Percentiles rank a stretch among this genome's conserved stretches.
phyloP scores from a whole-genome alignment of 768 basidiomycete genomes.

The Podaxis sp. region DNA sequence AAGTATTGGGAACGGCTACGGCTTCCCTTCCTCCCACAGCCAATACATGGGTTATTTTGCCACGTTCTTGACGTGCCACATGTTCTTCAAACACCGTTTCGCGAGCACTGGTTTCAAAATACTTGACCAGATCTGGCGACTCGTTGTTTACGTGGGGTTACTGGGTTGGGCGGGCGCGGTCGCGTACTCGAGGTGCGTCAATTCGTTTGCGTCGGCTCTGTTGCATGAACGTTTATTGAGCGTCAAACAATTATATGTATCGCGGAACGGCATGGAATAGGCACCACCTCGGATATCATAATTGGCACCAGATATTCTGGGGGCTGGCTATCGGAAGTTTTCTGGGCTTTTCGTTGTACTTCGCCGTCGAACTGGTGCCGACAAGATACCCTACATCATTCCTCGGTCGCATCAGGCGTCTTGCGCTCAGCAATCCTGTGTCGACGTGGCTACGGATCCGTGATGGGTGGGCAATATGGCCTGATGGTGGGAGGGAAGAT shows the following conservation, averaged over 20 bases:
- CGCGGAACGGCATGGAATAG: constrained; percentile 28
- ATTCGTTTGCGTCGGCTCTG: not conserved
- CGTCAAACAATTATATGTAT: not conserved
- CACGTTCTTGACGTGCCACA: constrained; percentile 69
- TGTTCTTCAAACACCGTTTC: constrained; percentile 68
- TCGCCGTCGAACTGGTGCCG: constrained; percentile 56
- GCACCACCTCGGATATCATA: constrained; percentile 71
- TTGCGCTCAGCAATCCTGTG: constrained; percentile 52
- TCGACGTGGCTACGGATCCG: constrained; percentile 65
- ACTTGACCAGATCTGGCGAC: constrained; percentile 50
- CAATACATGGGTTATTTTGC: constrained; percentile 90
- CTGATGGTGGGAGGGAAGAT: constrained; percentile 68
- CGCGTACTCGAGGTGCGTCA: constrained; percentile 70
- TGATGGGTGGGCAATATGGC: constrained; percentile 81
- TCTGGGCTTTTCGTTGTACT: constrained; percentile 53
- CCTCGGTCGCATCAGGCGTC: constrained; percentile 44
- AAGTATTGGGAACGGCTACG: constrained; percentile 67
- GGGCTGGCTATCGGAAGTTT: constrained; percentile 60
- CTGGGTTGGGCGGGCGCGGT: constrained; percentile 57
- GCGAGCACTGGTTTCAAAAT: constrained; percentile 42
- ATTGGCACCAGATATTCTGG: constrained; percentile 68
- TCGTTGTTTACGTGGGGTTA: constrained; percentile 43
- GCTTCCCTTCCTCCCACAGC: constrained; percentile 86
- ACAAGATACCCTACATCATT: constrained; percentile 44
- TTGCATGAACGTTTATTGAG: not conserved